Conservation (phyloP, 208 protist genomes). For the Phytomonas sp. region DNA sequence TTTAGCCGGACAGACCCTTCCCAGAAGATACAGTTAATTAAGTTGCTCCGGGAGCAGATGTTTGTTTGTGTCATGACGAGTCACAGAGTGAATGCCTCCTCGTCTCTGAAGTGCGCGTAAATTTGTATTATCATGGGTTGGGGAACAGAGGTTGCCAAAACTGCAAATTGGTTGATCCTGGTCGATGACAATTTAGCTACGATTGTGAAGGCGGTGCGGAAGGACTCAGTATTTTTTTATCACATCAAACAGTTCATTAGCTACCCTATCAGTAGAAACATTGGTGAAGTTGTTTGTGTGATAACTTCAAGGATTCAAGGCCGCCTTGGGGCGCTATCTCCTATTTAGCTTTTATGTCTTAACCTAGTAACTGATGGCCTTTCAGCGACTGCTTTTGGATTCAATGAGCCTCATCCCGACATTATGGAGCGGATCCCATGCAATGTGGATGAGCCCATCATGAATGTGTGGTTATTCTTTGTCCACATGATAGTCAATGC, state of each 20-base stretch:
- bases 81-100: slow-evolving; percentile 91
- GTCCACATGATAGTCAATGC: slow-evolving; percentile 77
- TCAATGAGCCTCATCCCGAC: slow-evolving; percentile 84
- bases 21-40: slow-evolving; percentile 84
- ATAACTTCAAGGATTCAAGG: slow-evolving; percentile 81
- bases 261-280: slow-evolving; percentile 97
- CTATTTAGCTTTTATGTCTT: slow-evolving; percentile 97
- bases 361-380: slow-evolving; percentile 99
- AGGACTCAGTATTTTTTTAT: slow-evolving; percentile 95
- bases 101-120: slow-evolving; percentile 97
- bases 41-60: slow-evolving; percentile 69
- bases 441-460: slow-evolving; percentile 77
- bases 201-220: slow-evolving; percentile 93
- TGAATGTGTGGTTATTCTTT: slow-evolving; percentile 77
- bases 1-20: slow-evolving; percentile 82
- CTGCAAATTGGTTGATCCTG: slow-evolving; percentile 95
- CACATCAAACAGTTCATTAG: slow-evolving; percentile 98
- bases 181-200: slow-evolving; percentile 96
- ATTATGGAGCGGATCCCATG: slow-evolving; percentile 89
- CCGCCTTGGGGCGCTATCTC: slow-evolving; percentile 90
- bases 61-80: slow-evolving; percentile 89
- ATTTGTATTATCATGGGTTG: slow-evolving; percentile 98
- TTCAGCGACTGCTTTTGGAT: slow-evolving; percentile 94
- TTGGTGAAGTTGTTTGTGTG: slow-evolving; percentile 92
- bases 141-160: slow-evolving; percentile 96